phyloP scores from a whole-genome alignment of 2,329 filamentous ascomycete genomes.

The Xylaria sp. region DNA sequence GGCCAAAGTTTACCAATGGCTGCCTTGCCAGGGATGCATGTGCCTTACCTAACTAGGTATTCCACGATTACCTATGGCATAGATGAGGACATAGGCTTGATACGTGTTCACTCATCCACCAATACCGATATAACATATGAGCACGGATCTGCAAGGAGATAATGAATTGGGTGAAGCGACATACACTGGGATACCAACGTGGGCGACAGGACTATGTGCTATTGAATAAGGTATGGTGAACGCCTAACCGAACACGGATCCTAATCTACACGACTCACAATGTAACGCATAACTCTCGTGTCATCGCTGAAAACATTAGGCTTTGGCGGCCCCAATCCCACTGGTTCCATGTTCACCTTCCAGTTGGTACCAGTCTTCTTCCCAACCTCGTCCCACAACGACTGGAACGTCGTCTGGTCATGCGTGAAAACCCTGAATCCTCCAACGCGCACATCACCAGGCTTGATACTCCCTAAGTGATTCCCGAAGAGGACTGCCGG shows the following conservation, averaged over 20 bases:
- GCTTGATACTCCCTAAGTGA: constrained; percentile 16
- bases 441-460: constrained; percentile 4
- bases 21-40: too few species aligned
- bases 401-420: constrained; percentile 26
- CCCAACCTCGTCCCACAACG: constrained; percentile 33
- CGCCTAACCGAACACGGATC: neutral
- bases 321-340: constrained; percentile 1
- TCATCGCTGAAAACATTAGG: constrained; percentile 15
- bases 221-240: too few species aligned
- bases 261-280: constrained; percentile 3
- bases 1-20: too few species aligned
- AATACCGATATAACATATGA: too few species aligned
- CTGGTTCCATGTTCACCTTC: constrained; percentile 19
- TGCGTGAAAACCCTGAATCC: constrained; percentile 21
- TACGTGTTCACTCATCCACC: too few species aligned
- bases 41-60: too few species aligned
- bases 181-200: too few species aligned
- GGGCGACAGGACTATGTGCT: too few species aligned
- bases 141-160: too few species aligned
- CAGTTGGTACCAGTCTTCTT: constrained; percentile 28
- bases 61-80: too few species aligned
- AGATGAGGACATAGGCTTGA: too few species aligned
- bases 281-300: constrained; percentile 21
- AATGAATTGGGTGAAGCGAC: too few species aligned
- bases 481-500: constrained; percentile 27